Evolutionary conservation across 1,284 basidiomycete genomes (phyloP).

Genomic region (Pseudozyma pruni): DNA sequence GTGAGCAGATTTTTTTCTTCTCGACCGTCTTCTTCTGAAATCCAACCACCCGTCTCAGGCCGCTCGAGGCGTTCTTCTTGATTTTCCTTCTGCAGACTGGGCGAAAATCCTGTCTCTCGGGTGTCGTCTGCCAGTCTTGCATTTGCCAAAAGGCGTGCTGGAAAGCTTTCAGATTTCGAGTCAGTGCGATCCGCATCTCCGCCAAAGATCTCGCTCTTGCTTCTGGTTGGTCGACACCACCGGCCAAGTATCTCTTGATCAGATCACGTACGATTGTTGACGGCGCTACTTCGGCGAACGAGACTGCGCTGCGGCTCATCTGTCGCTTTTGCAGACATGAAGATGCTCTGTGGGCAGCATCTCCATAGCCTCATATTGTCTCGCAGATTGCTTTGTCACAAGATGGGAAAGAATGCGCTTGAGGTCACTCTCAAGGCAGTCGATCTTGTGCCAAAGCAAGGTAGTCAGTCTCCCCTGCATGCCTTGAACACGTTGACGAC

Average conservation of each 20-base stretch:
- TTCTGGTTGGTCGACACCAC: conserved; percentile 8
- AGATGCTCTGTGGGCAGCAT: too few relatives aligned
- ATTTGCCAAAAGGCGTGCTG: conserved; percentile 17
- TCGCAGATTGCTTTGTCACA: too few relatives aligned
- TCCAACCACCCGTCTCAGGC: not conserved
- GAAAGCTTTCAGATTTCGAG: conserved; percentile 1
- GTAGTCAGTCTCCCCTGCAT: too few relatives aligned
- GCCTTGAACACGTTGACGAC: too few relatives aligned
- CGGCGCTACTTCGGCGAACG: too few relatives aligned
- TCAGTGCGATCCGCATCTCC: not conserved
- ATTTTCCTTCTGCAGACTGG: conserved; percentile 7
- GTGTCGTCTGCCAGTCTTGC: conserved; percentile 37
- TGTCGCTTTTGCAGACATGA: too few relatives aligned
- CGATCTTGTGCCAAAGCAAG: too few relatives aligned
- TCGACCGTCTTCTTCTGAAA: not conserved
- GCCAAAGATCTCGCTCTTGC: not conserved
- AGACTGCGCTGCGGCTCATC: too few relatives aligned
- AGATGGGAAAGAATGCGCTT: too few relatives aligned
- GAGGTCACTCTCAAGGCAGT: too few relatives aligned
- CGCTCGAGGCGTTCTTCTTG: not conserved
- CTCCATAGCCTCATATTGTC: too few relatives aligned
- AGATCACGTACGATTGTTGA: conserved; percentile 2
- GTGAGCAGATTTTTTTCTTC: conserved; percentile 31
- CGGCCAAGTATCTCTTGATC: not conserved
- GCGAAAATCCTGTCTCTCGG: too few relatives aligned